Base-by-base conservation (phyloP, 2,329 filamentous ascomycete species). In the Colletotrichum musae region DNA sequence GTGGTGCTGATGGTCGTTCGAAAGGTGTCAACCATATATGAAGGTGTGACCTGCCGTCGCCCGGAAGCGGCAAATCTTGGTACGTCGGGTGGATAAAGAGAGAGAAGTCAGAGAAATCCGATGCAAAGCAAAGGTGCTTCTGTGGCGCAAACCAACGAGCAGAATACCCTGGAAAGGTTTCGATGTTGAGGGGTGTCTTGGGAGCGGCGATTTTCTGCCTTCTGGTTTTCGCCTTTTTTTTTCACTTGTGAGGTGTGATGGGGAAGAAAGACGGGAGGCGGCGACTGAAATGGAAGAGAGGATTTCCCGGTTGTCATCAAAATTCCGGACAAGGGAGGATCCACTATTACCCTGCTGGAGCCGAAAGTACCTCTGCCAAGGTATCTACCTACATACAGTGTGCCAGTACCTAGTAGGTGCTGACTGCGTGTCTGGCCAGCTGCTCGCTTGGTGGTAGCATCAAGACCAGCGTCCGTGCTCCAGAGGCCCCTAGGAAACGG, bases 241-340 rank as follows among this genome's bases (percentile, higher is more conserved):
- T 68, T 58, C 21, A 28, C 9, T 39, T 10, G 21, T 24, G 1
- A 51, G 51, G 41, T 32, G 24, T n/a, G 43, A 32, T 21, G 52
- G 32, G 24, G 36, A 60, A 21, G 16, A 18, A 53, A 47, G 50
- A 59, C 13, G 41, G 6, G 13, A 43, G 41, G 41, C 41, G 41
- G 41, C 41, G 32, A 51, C 39, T 32, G 43, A 59, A 41, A 7
- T 58, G 53, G 53, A 65, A 52, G 50, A 64, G 60, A 68, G 54
- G 53, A 65, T 65, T 68, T 68, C 65, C 61, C 56, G 61, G 66
- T 51, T 69, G 45, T 59, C 48, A 65, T 16, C 43, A 51, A 68
- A 68, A 65, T 21, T 57, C 61, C 61, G 58, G 62, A 58, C 52
- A 47, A 68, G 65, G 60, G 65, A 68, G 65, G 28, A 36, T 36